Conservation (phyloP, 176 grass and related monocot genomes). For the Cenchrus americanus region DNA sequence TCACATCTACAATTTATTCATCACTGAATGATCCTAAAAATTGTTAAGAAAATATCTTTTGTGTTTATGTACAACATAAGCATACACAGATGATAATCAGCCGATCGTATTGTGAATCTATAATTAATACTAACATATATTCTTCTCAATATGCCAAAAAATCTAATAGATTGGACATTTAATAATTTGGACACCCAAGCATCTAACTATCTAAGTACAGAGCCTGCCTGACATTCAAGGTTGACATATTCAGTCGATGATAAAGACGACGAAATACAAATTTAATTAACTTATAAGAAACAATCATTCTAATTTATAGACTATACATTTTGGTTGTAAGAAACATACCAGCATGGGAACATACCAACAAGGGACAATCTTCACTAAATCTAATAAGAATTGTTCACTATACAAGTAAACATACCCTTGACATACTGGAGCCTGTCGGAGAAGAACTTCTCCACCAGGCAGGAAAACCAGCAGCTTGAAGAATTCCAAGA, state of each 20-base stretch:
- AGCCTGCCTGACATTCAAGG: constrained; percentile 18
- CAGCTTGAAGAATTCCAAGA: too few species aligned
- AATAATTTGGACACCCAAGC: not conserved
- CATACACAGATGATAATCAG: not conserved
- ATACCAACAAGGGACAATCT: not conserved
- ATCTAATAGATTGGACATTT: not conserved
- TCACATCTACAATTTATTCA: too few species aligned
- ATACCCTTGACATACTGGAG: too few species aligned
- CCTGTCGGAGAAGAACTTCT: too few species aligned
- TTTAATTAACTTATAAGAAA: constrained; percentile 1
- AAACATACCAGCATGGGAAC: constrained; percentile 51
- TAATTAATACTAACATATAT: not conserved
- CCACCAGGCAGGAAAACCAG: too few species aligned
- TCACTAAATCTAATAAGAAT: too few species aligned
- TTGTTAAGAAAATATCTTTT: not conserved
- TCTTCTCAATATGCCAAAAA: not conserved
- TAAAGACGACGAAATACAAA: constrained; percentile 21
- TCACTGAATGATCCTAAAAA: too few species aligned
- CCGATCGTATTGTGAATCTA: not conserved
- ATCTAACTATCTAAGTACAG: constrained; percentile 10
- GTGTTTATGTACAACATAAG: not conserved
- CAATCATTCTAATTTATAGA: constrained; percentile 12
- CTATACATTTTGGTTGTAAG: not conserved
- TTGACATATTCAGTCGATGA: not conserved
- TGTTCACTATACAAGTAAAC: too few species aligned